A percentile compares a stretch with the other conserved stretches of the same genome.
These are phyloP conservation scores for Cladophialophora chaetospira DNA, from an alignment of 2,329 filamentous ascomycete species.

Conservation along the genomic window DNA sequence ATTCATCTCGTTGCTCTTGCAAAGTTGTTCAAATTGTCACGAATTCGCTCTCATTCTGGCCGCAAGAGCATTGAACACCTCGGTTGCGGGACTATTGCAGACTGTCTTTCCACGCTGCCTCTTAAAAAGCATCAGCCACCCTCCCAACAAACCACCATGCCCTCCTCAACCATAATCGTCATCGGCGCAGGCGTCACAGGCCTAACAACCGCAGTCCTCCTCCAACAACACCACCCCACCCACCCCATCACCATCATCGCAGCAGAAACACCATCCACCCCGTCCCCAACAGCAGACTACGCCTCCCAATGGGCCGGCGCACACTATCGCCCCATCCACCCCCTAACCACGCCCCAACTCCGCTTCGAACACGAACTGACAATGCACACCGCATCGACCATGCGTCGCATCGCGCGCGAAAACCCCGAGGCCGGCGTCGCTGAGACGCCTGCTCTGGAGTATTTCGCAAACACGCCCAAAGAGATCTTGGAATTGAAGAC, in stretches of 20 bases:
- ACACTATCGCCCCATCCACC: conserved; percentile 51
- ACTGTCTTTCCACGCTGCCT: too few relatives aligned
- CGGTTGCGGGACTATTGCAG: too few relatives aligned
- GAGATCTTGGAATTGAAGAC: conserved; percentile 32
- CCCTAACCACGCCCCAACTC: conserved; percentile 38
- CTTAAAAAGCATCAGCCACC: too few relatives aligned
- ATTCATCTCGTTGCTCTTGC: too few relatives aligned
- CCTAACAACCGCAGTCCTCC: conserved; percentile 32
- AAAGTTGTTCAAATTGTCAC: too few relatives aligned
- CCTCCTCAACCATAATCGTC: conserved; percentile 20
- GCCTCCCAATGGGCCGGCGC: conserved; percentile 51
- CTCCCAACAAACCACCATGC: too few relatives aligned
- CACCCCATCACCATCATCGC: conserved; percentile 48
- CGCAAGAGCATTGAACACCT: too few relatives aligned
- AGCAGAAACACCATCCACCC: conserved; percentile 42
- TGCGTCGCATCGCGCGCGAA: conserved; percentile 40
- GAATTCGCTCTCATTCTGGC: too few relatives aligned
- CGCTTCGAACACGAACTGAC: conserved; percentile 42
- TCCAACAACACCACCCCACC: conserved; percentile 29
- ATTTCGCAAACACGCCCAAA: conserved; percentile 42
- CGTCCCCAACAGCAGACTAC: conserved; percentile 44
- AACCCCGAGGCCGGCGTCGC: conserved; percentile 43
- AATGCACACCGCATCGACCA: conserved; percentile 41
- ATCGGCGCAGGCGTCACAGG: conserved; percentile 33
- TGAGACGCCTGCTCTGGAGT: conserved; percentile 45